A percentile compares a stretch with the other conserved stretches of the same genome.
phyloP scores from a whole-genome alignment of 2,329 filamentous ascomycete species.

The Pestalotiopsis sp. region DNA sequence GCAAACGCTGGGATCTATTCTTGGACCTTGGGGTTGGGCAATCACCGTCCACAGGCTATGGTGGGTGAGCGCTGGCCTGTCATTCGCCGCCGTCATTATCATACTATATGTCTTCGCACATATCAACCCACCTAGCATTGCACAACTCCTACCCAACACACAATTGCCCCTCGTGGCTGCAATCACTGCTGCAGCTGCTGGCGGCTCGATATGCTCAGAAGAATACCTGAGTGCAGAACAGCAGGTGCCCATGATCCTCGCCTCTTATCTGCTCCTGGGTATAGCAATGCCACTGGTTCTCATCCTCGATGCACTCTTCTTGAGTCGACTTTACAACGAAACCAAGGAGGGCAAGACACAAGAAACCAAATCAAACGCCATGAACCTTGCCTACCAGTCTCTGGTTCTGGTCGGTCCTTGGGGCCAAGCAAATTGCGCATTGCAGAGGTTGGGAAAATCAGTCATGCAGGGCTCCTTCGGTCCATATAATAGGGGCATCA shows the following conservation, averaged over 20 bases:
- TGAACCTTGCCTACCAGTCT: conserved; percentile 33
- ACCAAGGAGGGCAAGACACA: conserved; percentile 19
- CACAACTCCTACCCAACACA: conserved; percentile 33
- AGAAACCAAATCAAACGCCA: neutral
- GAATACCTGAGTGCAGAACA: conserved; percentile 22
- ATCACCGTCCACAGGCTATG: conserved; percentile 37
- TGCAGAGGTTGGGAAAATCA: conserved; percentile 38
- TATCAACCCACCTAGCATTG: conserved; percentile 36
- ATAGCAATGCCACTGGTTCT: conserved; percentile 34
- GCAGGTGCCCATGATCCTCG: conserved; percentile 40
- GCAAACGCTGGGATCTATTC: conserved; percentile 24
- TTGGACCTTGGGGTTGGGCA: conserved; percentile 30
- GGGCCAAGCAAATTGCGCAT: conserved; percentile 40
- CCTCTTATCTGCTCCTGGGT: conserved; percentile 41
- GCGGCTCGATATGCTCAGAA: conserved; percentile 31
- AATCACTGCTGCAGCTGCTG: conserved; percentile 40
- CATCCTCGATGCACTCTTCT: conserved; percentile 34
- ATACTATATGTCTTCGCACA: conserved; percentile 38
- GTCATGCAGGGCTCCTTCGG: conserved; percentile 33
- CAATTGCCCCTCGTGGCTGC: conserved; percentile 41
- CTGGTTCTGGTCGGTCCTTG: conserved; percentile 44
- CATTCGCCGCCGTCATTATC: conserved; percentile 31
- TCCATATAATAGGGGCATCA: conserved; percentile 32
- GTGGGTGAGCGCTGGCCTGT: conserved; percentile 39
- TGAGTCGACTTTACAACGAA: conserved; percentile 33